Evolutionary conservation across 768 basidiomycete species (phyloP).

Genomic region (Podaxis sp.): DNA sequence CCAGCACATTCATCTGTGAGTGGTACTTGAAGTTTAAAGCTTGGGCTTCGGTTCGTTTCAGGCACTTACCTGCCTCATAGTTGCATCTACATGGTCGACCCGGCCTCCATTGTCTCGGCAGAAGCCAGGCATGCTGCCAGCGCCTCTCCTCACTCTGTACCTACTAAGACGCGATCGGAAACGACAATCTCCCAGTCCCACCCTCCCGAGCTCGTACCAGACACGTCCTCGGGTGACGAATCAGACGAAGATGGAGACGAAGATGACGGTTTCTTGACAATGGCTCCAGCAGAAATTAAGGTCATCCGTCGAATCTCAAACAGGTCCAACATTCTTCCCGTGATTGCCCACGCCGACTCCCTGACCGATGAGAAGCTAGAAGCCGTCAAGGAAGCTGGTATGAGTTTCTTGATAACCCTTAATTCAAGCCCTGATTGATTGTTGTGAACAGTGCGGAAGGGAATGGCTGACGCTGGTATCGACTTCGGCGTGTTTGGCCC

Average conservation of each 20-base stretch:
- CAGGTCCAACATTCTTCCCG: slow-evolving; percentile 79
- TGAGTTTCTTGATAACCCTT: slow-evolving; percentile 19
- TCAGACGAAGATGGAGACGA: slow-evolving; percentile 44
- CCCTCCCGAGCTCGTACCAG: slow-evolving; percentile 55
- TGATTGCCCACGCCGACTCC: slow-evolving; percentile 79
- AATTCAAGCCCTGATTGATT: slow-evolving; percentile 4
- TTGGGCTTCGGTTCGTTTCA: slow-evolving; percentile 9
- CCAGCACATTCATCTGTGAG: slow-evolving; percentile 87
- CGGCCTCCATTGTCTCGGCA: slow-evolving; percentile 61
- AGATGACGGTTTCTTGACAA: slow-evolving; percentile 49
- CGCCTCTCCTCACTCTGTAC: slow-evolving; percentile 38
- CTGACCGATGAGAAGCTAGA: slow-evolving; percentile 76
- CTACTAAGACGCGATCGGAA: slow-evolving; percentile 63
- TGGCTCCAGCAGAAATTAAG: slow-evolving; percentile 77
- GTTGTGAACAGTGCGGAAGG: slow-evolving; percentile 50
- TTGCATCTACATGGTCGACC: slow-evolving; percentile 86
- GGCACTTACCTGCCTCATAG: slow-evolving; percentile 34
- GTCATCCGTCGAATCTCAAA: slow-evolving; percentile 75
- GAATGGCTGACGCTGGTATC: slow-evolving; percentile 63
- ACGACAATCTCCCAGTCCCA: slow-evolving; percentile 56
- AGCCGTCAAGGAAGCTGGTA: slow-evolving; percentile 65
- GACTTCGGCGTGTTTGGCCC: slow-evolving; percentile 78
- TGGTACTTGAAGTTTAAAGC: slow-evolving; percentile 9
- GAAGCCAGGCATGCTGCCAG: slow-evolving; percentile 43
- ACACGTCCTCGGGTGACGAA: slow-evolving; percentile 51